These are phyloP conservation scores for Verticillium albo-atrum DNA, from an alignment of 2,329 filamentous ascomycete genomes.

Conservation along the genomic window DNA sequence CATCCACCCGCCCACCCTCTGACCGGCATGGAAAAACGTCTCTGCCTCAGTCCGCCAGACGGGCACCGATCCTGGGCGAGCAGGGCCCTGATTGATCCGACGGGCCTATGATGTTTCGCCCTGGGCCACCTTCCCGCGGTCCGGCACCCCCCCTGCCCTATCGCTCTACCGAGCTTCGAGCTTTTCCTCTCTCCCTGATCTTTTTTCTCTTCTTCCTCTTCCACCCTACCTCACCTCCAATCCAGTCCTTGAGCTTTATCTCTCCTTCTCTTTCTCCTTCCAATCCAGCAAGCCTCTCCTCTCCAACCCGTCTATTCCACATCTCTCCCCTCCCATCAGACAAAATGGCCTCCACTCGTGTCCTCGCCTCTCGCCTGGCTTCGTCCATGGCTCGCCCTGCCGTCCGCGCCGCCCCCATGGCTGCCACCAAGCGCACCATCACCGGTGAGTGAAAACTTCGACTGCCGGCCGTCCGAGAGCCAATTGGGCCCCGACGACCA, in stretches of 20 bases:
- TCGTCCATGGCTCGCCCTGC: conserved; percentile 74
- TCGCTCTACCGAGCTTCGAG: conserved; percentile 15
- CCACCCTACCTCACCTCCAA: conserved; percentile 22
- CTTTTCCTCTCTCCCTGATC: conserved; percentile 27
- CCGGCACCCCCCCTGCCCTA: conserved; percentile 11
- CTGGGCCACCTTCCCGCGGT: conserved; percentile 14
- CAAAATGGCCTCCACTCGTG: conserved; percentile 76
- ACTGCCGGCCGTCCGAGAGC: not conserved
- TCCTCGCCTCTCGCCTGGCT: conserved; percentile 74
- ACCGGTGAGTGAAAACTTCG: conserved; percentile 52
- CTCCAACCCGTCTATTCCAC: conserved; percentile 19
- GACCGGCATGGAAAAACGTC: not conserved
- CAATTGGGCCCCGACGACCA: not conserved
- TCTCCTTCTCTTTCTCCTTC: conserved; percentile 13
- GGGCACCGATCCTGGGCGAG: not conserved
- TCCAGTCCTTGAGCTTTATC: conserved; percentile 10
- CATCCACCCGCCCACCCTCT: not conserved
- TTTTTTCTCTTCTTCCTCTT: conserved; percentile 35
- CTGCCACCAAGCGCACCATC: conserved; percentile 67
- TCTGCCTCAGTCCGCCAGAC: not conserved
- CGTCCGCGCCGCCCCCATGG: conserved; percentile 57
- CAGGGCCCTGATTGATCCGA: conserved; percentile 7
- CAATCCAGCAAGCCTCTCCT: conserved; percentile 15
- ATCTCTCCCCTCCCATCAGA: conserved; percentile 43
- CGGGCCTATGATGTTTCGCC: conserved; percentile 13